phyloP scores from a whole-genome alignment of 306 rosid genomes.

The Cyamopsis tetragonoloba region DNA sequence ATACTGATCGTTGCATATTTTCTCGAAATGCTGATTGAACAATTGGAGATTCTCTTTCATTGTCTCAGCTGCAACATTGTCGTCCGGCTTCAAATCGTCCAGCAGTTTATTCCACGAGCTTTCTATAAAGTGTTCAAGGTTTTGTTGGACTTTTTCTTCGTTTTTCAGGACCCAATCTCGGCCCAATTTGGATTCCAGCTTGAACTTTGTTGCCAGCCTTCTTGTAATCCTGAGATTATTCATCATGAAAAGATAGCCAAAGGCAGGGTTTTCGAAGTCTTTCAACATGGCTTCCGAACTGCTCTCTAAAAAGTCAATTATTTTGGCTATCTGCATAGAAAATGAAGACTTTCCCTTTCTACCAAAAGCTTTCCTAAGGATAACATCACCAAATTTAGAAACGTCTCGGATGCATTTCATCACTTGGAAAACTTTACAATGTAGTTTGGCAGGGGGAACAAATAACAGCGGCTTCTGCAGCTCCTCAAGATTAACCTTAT shows the following conservation, averaged over 20 bases:
- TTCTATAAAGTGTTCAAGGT: background rate
- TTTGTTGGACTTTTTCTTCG: slow-evolving; percentile 37
- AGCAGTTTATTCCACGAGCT: slow-evolving; percentile 58
- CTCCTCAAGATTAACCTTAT: background rate
- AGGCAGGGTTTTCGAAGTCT: slow-evolving; percentile 43
- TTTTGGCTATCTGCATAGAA: slow-evolving; percentile 45
- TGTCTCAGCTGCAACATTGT: slow-evolving; percentile 23
- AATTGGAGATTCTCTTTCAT: slow-evolving; percentile 56
- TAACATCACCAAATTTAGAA: no score
- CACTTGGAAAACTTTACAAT: background rate
- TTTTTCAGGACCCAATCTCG: no score
- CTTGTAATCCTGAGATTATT: slow-evolving; percentile 54
- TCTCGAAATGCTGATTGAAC: slow-evolving; percentile 12
- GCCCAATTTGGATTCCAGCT: slow-evolving; percentile 38
- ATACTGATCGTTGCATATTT: background rate
- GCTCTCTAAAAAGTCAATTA: slow-evolving; percentile 54
- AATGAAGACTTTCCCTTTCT: slow-evolving; percentile 5
- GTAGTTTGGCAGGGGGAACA: background rate
- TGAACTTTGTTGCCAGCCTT: slow-evolving; percentile 8
- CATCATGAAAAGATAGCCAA: slow-evolving; percentile 60
- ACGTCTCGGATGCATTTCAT: background rate
- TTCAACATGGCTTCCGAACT: slow-evolving; percentile 55
- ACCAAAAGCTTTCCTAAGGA: no score
- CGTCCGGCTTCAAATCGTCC: slow-evolving; percentile 43
- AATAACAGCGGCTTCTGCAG: no score